These are phyloP conservation scores for Cyclaneusma minus DNA, from an alignment of 2,329 filamentous ascomycete genomes.

Conservation along the genomic window DNA sequence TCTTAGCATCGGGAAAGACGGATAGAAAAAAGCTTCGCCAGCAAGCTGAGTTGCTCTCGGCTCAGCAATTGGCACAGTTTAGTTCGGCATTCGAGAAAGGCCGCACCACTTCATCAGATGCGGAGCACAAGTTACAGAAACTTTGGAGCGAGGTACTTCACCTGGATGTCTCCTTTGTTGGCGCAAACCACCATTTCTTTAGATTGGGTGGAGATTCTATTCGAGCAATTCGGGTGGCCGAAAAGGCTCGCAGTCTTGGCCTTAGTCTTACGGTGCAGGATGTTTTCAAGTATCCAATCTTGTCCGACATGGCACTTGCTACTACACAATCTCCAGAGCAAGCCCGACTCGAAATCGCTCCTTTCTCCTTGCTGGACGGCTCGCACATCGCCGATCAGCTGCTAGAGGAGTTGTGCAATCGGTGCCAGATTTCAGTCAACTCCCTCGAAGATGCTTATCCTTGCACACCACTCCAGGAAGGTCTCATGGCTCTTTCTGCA, in stretches of 20 bases:
- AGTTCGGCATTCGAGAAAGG: no score
- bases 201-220: constrained; percentile 22
- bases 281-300: constrained; percentile 21
- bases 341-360: no score
- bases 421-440: background rate
- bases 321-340: no score
- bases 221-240: constrained; percentile 28
- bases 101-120: no score
- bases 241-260: constrained; percentile 13
- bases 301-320: constrained; percentile 4
- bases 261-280: constrained; percentile 25
- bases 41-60: no score
- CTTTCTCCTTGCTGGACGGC: no score
- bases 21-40: constrained; percentile 23
- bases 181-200: constrained; percentile 22
- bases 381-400: no score
- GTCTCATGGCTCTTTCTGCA: constrained; percentile 19
- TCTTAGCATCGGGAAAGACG: constrained; percentile 16
- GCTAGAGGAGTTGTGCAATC: background rate
- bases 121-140: background rate
- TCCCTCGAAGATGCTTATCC: constrained; percentile 22
- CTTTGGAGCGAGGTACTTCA: background rate
- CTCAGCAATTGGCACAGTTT: no score
- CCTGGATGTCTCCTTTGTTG: constrained; percentile 1
- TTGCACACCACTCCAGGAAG: constrained; percentile 21